phyloP scores from a whole-genome alignment of 768 basidiomycete species.

The Royoungia palumana region DNA sequence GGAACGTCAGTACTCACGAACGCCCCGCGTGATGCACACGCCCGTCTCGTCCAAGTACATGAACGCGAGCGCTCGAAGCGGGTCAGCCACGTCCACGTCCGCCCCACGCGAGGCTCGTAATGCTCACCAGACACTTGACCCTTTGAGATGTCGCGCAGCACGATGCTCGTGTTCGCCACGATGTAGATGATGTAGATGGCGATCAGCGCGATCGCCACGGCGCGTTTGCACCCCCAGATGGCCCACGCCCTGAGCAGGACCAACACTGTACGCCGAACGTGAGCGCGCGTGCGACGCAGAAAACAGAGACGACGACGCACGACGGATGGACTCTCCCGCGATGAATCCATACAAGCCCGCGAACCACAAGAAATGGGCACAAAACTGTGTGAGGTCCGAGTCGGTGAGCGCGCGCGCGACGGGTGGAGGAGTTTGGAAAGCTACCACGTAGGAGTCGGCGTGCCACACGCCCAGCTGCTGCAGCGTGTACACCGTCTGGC shows the following conservation, averaged over 20 bases:
- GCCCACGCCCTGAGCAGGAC: constrained; percentile 17
- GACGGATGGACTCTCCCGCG: constrained; percentile 8
- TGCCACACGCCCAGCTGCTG: constrained; percentile 13
- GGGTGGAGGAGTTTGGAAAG: background rate
- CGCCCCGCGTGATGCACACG: background rate
- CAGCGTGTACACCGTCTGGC: constrained; percentile 6
- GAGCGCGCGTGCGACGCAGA: background rate
- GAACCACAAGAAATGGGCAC: background rate
- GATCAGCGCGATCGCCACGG: background rate
- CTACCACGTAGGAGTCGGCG: constrained; percentile 5
- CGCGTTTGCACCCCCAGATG: constrained; percentile 9
- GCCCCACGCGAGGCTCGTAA: background rate
- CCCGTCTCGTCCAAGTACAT: background rate
- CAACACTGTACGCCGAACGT: constrained; percentile 2
- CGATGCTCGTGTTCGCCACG: too few species aligned
- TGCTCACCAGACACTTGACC: background rate
- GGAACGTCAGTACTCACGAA: background rate
- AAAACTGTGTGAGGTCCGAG: too few species aligned
- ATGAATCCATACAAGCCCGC: background rate
- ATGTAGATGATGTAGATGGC: constrained; percentile 4
- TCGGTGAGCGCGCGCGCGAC: too few species aligned
- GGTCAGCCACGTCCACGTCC: background rate
- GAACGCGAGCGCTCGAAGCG: background rate
- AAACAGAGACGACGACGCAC: background rate
- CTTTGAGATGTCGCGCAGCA: background rate